Evolutionary conservation across 139 green algal genomes (phyloP).

Genomic region (Picochlorum sp.): DNA sequence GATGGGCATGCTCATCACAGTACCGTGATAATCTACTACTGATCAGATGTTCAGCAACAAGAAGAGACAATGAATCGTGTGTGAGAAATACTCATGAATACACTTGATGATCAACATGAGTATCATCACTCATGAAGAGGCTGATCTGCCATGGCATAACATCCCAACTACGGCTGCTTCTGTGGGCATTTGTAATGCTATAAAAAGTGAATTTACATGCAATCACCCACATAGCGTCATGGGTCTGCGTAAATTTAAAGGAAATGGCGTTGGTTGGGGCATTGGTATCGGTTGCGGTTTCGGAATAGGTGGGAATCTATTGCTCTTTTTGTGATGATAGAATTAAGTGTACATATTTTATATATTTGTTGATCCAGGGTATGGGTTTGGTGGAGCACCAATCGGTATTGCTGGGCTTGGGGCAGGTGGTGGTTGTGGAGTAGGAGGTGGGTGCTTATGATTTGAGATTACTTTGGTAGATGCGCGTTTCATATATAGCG

Average conservation of each 20-base stretch:
- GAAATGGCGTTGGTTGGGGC: conserved; percentile 11
- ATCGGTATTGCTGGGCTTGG: conserved; percentile 17
- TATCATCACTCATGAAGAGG: no score
- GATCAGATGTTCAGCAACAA: no score
- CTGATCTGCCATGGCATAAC: no score
- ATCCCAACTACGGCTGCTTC: no score
- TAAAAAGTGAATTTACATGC: no score
- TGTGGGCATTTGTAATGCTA: no score
- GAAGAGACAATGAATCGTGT: no score
- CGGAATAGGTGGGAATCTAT: conserved; percentile 7
- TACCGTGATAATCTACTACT: no score
- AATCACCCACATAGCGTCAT: conserved; percentile 1
- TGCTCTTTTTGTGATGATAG: neutral
- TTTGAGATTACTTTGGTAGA: neutral
- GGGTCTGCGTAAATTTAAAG: conserved; percentile 13
- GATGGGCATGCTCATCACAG: no score
- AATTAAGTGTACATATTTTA: neutral
- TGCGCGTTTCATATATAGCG: no score
- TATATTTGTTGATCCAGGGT: conserved; percentile 8
- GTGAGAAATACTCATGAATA: no score
- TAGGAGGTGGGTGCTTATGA: conserved; percentile 3
- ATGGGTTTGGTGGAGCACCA: conserved; percentile 26
- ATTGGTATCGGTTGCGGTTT: conserved; percentile 22
- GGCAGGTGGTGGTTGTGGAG: conserved; percentile 22
- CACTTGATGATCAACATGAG: no score